Conservation (phyloP, 495 filamentous ascomycete genomes). For the Penicillium flavigenum region DNA sequence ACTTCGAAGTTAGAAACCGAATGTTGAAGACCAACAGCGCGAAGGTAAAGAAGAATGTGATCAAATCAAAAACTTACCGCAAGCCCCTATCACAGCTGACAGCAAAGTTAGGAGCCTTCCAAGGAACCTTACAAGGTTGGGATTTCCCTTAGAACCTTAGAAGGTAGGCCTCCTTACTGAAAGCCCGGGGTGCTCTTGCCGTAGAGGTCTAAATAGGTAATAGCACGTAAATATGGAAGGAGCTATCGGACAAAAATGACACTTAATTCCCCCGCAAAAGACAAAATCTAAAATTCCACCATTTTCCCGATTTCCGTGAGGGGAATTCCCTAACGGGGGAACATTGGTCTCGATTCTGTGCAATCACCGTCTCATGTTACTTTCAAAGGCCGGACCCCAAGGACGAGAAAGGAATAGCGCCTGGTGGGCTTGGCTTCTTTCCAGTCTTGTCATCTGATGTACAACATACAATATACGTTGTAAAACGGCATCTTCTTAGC, state of each 20-base stretch:
- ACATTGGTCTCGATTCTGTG: background rate
- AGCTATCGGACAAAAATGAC: background rate
- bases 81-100: background rate
- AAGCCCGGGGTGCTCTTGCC: background rate
- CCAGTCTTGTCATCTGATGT: conserved; percentile 4
- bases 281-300: background rate
- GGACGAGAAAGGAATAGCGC: background rate
- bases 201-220: background rate
- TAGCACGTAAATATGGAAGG: background rate
- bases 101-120: background rate
- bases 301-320: background rate
- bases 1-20: background rate
- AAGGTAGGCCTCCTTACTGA: background rate
- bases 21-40: background rate
- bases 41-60: background rate
- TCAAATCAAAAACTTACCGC: background rate
- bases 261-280: background rate
- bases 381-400: background rate
- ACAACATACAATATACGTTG: too few relatives aligned
- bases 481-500: background rate
- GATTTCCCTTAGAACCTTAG: too few relatives aligned
- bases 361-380: conserved; percentile 7
- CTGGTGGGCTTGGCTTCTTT: conserved; percentile 4
- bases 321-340: background rate
- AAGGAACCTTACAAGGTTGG: background rate